These are phyloP conservation scores for Saccharomycopsis capsularis DNA, from an alignment of 805 yeast species.

Conservation along the genomic window DNA sequence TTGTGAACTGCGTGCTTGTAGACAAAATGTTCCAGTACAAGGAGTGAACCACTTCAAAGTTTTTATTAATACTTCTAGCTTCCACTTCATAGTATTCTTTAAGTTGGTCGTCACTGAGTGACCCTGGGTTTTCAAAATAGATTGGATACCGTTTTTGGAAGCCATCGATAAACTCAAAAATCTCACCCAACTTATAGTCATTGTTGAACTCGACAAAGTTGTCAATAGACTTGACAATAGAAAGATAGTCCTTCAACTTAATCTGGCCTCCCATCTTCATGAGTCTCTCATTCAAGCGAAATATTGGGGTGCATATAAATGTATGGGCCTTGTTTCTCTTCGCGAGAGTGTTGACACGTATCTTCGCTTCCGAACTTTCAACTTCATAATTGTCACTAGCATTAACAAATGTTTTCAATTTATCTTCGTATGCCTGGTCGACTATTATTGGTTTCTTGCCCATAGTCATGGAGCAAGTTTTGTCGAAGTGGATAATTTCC, in stretches of 20 bases:
- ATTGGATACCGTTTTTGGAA: constrained; percentile 14
- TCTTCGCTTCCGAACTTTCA: constrained; percentile 16
- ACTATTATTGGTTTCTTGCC: constrained; percentile 3
- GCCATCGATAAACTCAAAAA: constrained; percentile 20
- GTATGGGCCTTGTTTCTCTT: constrained; percentile 7
- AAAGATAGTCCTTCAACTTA: constrained; percentile 18
- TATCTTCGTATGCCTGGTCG: not conserved
- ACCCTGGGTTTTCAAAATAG: constrained; percentile 10
- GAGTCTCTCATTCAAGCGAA: constrained; percentile 7
- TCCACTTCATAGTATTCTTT: constrained; percentile 11
- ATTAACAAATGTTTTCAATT: not conserved
- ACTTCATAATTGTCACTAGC: not conserved
- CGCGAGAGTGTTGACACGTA: constrained; percentile 5
- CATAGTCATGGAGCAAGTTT: constrained; percentile 3
- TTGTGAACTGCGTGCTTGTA: constrained; percentile 9
- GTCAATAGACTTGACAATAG: constrained; percentile 15
- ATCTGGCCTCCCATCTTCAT: not conserved
- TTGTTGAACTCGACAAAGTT: constrained; percentile 19
- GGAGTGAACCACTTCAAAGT: constrained; percentile 13
- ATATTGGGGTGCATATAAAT: constrained; percentile 8
- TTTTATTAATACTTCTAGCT: constrained; percentile 11
- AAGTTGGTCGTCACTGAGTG: constrained; percentile 8
- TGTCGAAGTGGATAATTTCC: constrained; percentile 12
- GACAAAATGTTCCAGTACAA: constrained; percentile 24
- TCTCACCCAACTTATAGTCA: constrained; percentile 15